phyloP scores from a whole-genome alignment of 2,329 filamentous ascomycete genomes.

The Exophiala xenobiotica region DNA sequence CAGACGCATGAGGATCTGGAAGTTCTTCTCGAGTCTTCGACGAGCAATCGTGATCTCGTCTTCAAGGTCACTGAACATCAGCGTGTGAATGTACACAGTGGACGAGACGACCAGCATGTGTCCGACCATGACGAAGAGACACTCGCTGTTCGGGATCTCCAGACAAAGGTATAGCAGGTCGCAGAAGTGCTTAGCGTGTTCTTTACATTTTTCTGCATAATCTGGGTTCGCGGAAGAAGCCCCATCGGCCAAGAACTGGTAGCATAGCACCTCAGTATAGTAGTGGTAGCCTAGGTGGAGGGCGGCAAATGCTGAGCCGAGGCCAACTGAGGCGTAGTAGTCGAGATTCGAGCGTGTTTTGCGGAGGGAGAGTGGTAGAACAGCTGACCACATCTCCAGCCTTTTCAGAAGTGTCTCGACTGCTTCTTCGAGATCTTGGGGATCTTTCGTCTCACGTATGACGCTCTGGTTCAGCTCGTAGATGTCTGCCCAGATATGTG shows the following conservation, averaged over 20 bases:
- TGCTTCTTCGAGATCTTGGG: constrained; percentile 18
- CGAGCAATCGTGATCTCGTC: constrained; percentile 38
- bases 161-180: constrained; percentile 43
- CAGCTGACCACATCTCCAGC: constrained; percentile 38
- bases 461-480: constrained; percentile 40
- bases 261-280: constrained; percentile 48
- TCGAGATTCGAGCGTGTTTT: constrained; percentile 43
- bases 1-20: constrained; percentile 43
- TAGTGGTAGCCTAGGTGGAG: constrained; percentile 50
- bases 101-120: constrained; percentile 49
- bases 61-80: constrained; percentile 44
- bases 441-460: constrained; percentile 31
- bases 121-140: constrained; percentile 45
- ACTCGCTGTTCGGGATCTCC: constrained; percentile 39
- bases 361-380: constrained; percentile 37
- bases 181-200: constrained; percentile 41
- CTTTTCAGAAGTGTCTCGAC: constrained; percentile 35
- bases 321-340: constrained; percentile 37
- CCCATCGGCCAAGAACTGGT: constrained; percentile 46
- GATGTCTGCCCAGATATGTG: constrained; percentile 41
- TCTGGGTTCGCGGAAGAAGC: constrained; percentile 16
- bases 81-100: constrained; percentile 47
- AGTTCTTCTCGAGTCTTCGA: constrained; percentile 44
- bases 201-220: constrained; percentile 42
- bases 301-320: constrained; percentile 45